Percentiles rank a stretch among this genome's conserved stretches.
Conservation (phyloP, 768 basidiomycete genomes). For the Tricholoma flavovirens region DNA sequence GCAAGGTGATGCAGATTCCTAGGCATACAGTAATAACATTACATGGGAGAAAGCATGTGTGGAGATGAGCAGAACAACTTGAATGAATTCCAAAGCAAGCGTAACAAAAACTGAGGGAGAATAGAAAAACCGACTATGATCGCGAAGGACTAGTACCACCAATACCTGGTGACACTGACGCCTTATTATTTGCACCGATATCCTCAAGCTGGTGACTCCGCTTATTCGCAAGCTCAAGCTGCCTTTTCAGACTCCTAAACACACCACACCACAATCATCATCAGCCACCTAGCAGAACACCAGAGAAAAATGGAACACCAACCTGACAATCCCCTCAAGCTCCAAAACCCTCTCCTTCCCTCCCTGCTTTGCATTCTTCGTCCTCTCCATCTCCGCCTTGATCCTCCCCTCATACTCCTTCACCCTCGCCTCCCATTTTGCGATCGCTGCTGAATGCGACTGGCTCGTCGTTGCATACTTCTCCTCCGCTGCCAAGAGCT, state of each 20-base stretch:
- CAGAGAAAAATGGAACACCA: constrained; percentile 16
- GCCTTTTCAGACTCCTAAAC: constrained; percentile 65
- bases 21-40: too few species aligned
- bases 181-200: constrained; percentile 39
- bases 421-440: constrained; percentile 93
- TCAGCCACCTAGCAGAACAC: constrained; percentile 1
- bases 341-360: constrained; percentile 80
- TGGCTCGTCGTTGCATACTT: constrained; percentile 69
- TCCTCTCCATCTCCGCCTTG: constrained; percentile 82
- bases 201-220: constrained; percentile 58
- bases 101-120: not conserved
- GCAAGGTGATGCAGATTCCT: too few species aligned
- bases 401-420: constrained; percentile 83
- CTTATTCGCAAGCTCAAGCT: constrained; percentile 74
- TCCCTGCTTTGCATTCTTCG: constrained; percentile 91
- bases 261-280: constrained; percentile 2
- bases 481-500: constrained; percentile 79
- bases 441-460: constrained; percentile 67
- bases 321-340: constrained; percentile 70
- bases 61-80: too few species aligned
- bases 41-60: too few species aligned
- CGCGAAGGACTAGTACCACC: not conserved
- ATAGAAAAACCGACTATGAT: not conserved
- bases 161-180: not conserved
- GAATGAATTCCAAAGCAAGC: not conserved